phyloP scores from a whole-genome alignment of 306 rosid species.

The Casuarina glauca region DNA sequence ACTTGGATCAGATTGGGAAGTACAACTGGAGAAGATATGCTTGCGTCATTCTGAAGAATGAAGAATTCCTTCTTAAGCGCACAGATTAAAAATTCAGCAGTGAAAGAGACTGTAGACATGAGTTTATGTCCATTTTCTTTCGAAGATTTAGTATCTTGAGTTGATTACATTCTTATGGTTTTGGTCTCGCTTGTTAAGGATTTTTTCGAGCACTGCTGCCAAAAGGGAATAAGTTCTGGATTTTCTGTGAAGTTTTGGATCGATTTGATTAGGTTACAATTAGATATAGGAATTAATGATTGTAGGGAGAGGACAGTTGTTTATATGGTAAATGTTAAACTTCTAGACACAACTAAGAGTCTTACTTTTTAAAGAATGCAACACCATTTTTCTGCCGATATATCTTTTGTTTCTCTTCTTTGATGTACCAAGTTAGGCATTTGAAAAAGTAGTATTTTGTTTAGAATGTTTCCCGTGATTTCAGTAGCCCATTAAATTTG shows the following conservation, averaged over 20 bases:
- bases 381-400: slow-evolving; percentile 28
- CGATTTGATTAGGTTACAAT: slow-evolving; percentile 37
- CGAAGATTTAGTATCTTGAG: slow-evolving; percentile 36
- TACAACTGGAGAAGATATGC: slow-evolving; percentile 79
- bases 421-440: slow-evolving; percentile 18
- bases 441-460: slow-evolving; percentile 25
- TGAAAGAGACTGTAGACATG: slow-evolving; percentile 25
- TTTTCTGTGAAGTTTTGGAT: slow-evolving; percentile 26
- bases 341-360: slow-evolving; percentile 37
- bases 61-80: slow-evolving; percentile 29
- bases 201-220: slow-evolving; percentile 29
- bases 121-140: slow-evolving; percentile 32
- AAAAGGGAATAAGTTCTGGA: slow-evolving; percentile 42
- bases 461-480: slow-evolving; percentile 7
- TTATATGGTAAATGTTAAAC: slow-evolving; percentile 42
- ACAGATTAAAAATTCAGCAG: slow-evolving; percentile 16
- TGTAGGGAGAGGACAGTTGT: slow-evolving; percentile 41
- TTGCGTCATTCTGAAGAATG: slow-evolving; percentile 65
- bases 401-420: slow-evolving; percentile 23
- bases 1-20: slow-evolving; percentile 81
- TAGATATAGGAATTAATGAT: slow-evolving; percentile 52
- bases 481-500: background rate
- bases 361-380: slow-evolving; percentile 37
- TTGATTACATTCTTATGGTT: slow-evolving; percentile 33
- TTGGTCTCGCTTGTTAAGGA: slow-evolving; percentile 31